Percentiles rank a stretch among this genome's conserved stretches.
phyloP scores from a whole-genome alignment of 176 grass and related monocot species.

The Oryza officinalis region DNA sequence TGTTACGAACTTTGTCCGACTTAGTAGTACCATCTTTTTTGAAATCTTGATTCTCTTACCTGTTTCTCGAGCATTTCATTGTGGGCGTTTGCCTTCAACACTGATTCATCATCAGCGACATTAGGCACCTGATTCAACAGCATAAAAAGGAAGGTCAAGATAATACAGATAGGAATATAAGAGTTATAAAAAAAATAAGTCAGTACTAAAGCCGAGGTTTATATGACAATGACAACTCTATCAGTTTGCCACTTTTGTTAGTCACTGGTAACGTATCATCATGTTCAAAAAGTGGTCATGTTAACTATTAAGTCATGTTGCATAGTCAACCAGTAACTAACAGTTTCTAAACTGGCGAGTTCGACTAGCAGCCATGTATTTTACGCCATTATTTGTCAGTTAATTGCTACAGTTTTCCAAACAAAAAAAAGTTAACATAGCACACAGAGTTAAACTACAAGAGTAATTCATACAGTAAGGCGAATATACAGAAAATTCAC shows the following conservation, averaged over 20 bases:
- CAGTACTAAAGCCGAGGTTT: too few species aligned
- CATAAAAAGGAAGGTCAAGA: neutral
- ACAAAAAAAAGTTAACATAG: neutral
- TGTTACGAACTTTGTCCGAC: neutral
- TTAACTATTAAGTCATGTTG: neutral
- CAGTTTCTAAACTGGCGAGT: neutral
- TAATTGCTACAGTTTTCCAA: neutral
- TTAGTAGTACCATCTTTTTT: neutral
- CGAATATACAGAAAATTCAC: constrained; percentile 5
- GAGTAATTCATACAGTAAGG: neutral
- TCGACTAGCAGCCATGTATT: neutral
- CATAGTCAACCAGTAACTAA: neutral
- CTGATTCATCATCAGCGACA: constrained; percentile 36
- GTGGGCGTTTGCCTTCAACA: constrained; percentile 37
- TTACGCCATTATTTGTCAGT: neutral
- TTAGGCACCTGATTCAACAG: constrained; percentile 25
- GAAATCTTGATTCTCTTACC: constrained; percentile 19
- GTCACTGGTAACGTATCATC: neutral
- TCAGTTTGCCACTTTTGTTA: neutral
- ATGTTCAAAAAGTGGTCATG: neutral
- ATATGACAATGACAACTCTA: neutral
- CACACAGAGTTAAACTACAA: neutral
- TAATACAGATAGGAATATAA: neutral
- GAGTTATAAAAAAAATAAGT: neutral
- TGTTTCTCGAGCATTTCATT: constrained; percentile 40